Evolutionary conservation across 371 early-diverging fungal genomes (phyloP), one percentile per base, ranked within the genome.

Genomic region (Saksenaea vasiformis): DNA sequence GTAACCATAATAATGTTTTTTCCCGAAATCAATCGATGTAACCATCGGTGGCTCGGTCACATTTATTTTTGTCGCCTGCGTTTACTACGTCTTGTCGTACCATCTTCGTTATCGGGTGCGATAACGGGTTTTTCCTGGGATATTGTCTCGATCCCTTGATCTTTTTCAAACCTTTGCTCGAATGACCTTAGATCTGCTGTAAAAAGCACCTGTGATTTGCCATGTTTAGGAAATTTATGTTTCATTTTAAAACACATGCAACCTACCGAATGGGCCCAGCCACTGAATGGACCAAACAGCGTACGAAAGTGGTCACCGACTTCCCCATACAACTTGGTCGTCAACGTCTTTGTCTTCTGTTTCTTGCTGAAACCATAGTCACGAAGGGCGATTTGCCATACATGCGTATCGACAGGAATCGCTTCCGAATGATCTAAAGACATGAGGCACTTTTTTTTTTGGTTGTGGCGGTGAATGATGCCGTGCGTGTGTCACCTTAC

Each of bases 341-440:
- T 90, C 56, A 96, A 74, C 1, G 91, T 77, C 64, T 94, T 95
- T 9, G 67, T 64, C 17, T 71, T 62, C 1, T 58, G 38, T 38
- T 64, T 70, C 31, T 77, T 83, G 38, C 67, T 74, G 58, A 90
- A 85, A 11, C 86, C 83, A 71, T 95, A 97, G 53, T 95, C 91
- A 31, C 92, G 76, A 39, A 81, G 66, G 0, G 95, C 96, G 39
- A 96, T 94, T 75, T 95, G 90, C 90, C 91, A 90, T 0, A 94
- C 89, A 72, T 96, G 99, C 0, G 96, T 97, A 65, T 99, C 99
- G 1, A 98, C 92, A 0, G 98, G 98, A 34, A 99, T 92, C 0
- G 95, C 92, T 37, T 88, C 80, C 2, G 82, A 70, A 55, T 89
- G 90, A 71, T 92, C 92, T 15, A 96, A 76, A 7, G 93, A 88